Percentiles rank a stretch among this genome's conserved stretches.
Conservation (phyloP, 2,329 filamentous ascomycete genomes). For the Fusarium denticulatum region DNA sequence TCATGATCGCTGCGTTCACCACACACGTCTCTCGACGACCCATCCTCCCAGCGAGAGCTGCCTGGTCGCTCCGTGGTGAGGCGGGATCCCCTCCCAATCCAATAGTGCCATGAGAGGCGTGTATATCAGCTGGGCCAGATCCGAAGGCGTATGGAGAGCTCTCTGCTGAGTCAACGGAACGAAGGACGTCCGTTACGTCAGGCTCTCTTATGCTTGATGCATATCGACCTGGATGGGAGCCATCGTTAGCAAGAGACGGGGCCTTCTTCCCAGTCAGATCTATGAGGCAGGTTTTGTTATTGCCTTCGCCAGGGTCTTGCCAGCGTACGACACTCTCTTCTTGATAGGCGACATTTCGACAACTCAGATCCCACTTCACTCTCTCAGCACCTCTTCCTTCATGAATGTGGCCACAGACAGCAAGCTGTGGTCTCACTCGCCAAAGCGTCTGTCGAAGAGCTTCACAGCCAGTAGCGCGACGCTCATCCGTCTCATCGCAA, state of each 20-base stretch:
- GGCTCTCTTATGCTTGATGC: conserved; percentile 1
- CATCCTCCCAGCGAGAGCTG: conserved; percentile 53
- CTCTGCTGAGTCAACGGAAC: background rate
- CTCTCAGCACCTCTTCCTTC: conserved; percentile 71
- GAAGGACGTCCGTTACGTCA: background rate
- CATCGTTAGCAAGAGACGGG: conserved; percentile 58
- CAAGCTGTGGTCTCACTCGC: conserved; percentile 70
- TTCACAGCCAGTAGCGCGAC: conserved; percentile 66
- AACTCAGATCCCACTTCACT: conserved; percentile 66
- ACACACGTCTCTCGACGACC: conserved; percentile 76
- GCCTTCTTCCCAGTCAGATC: conserved; percentile 63
- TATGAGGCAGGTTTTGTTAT: conserved; percentile 69
- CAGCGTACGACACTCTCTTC: conserved; percentile 60
- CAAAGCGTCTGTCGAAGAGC: conserved; percentile 66
- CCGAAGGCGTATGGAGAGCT: conserved; percentile 17
- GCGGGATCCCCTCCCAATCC: conserved; percentile 55
- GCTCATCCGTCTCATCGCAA: conserved; percentile 60
- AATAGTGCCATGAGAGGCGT: conserved; percentile 37
- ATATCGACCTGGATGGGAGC: conserved; percentile 43
- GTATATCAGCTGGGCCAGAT: conserved; percentile 30
- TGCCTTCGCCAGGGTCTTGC: conserved; percentile 66
- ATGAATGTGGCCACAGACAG: conserved; percentile 79
- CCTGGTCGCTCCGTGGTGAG: conserved; percentile 54
- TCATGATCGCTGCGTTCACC: conserved; percentile 82
- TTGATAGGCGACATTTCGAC: conserved; percentile 53